Base-by-base conservation (phyloP, 2,329 filamentous ascomycete species). In the Epicoccum sorghinum region DNA sequence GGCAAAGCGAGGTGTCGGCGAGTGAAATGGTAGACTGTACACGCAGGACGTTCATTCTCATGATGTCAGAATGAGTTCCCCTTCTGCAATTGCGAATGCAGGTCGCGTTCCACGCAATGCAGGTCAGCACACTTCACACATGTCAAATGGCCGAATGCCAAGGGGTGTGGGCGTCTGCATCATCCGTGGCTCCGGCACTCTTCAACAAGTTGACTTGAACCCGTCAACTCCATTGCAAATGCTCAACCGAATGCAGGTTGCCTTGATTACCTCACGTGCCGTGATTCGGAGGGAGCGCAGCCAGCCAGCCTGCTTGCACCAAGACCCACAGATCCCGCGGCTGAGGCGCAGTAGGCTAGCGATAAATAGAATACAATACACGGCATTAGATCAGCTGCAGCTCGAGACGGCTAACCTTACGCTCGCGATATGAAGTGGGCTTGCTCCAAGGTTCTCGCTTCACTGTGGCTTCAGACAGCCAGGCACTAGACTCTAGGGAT, bases 401-500 rank as follows among this genome's bases (percentile, higher is more conserved):
- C 30, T 6, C 14, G 32, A 5, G 3, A 41, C 49, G 10, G 30
- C 49, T 41, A 46, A 24, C 29, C 49, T 1, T 7, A 32, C 24
- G 23, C 33, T 32, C 27, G 29, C 32, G n/a, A 46, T 27, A 25
- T 40, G 35, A 38, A 44, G 44, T 47, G 50, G 50, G 50, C 43
- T 44, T 44, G 29, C 41, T 24, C 25, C 29, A 44, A 44, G 41
- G 41, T 33, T 44, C 45, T 46, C 52, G 47, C 52, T 50, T 50
- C 52, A 39, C 37, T 12, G 33, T 45, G 29, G 41, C 46, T 35
- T 45, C 46, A 35, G 36, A 23, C 24, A 41, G 38, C 24, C 38
- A 14, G 40, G 47, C 51, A 47, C 45, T 36, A 47, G 39, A 38
- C 36, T 40, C 39, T 42, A 46, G 46, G 49, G 37, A 55, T 55